Conservation (phyloP, 495 filamentous ascomycete species). For the Achaetomiella virescens region DNA sequence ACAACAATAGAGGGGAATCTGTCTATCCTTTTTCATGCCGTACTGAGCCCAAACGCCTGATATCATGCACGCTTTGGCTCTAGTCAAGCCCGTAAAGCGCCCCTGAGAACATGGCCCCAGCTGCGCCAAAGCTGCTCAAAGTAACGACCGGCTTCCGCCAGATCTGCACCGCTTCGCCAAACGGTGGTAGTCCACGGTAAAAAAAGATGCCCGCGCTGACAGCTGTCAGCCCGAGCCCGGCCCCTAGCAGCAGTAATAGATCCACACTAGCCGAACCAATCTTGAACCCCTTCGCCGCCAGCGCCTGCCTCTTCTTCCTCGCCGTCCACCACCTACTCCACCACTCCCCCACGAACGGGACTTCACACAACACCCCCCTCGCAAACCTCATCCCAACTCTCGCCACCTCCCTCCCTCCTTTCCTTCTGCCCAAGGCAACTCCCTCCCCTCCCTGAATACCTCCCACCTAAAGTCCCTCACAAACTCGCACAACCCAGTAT, state of each 20-base stretch:
- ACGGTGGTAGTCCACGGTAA: conserved; percentile 25
- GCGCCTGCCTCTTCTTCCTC: conserved; percentile 11
- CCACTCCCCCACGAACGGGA: conserved; percentile 17
- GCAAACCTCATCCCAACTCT: conserved; percentile 29
- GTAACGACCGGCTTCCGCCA: conserved; percentile 23
- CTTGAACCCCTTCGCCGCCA: conserved; percentile 1
- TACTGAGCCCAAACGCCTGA: background rate
- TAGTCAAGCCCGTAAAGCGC: conserved; percentile 3
- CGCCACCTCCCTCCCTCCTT: conserved; percentile 3
- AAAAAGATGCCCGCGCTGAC: conserved; percentile 15
- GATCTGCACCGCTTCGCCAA: conserved; percentile 31
- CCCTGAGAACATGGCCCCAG: conserved; percentile 29
- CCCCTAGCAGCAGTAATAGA: conserved; percentile 19
- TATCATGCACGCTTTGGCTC: no score
- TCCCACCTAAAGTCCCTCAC: conserved; percentile 40
- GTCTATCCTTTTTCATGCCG: background rate
- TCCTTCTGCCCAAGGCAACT: conserved; percentile 13
- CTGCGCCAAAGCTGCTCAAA: conserved; percentile 31
- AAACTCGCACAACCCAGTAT: conserved; percentile 49
- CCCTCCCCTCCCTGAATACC: conserved; percentile 30
- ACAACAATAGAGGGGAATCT: background rate
- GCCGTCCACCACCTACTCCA: conserved; percentile 23
- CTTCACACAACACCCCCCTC: conserved; percentile 20
- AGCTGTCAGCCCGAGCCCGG: conserved; percentile 20
- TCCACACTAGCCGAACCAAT: background rate